Evolutionary conservation across 1,284 basidiomycete genomes (phyloP), one percentile per base, ranked within the genome.

Genomic region (Omphalotus olearius): DNA sequence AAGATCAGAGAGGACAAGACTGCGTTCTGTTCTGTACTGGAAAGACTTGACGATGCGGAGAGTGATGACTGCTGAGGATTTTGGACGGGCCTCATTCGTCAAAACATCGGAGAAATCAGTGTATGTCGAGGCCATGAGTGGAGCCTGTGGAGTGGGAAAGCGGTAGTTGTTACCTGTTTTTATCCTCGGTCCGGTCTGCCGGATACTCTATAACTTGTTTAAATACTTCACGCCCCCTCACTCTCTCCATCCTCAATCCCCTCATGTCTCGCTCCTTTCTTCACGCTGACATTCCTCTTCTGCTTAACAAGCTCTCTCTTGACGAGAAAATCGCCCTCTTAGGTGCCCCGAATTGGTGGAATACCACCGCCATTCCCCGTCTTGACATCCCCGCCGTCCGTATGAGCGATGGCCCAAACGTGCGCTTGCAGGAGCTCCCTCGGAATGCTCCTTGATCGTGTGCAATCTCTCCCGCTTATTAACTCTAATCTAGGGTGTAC

Each of bases 11-110:
- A 98, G 75, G 33, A 99, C 86, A 56, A 98, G 79, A 62, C 83
- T 88, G 64, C 90, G 91, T 70, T 93, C 88, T 35, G 93, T 95
- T 48, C 96, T 83, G 66, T 83, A 98, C 63, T 88, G 86, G 66
- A 99, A 97, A 38, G 88, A 93, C 67, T 99, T 99, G 74, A 99
- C 93, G 58, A 98, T 80, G 30, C 96, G 85, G 40, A 98, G 67
- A n/a, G 93, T 96, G 54, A 96, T 73, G 6, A 89, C 90, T 16
- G 90, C 88, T 51, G 82, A 76, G 4, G 86, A 86, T 57, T 75
- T 77, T 2, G 92, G 88, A 2, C 77, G 72, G 17, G 81, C 72
- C 39, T 77, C 71, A 69, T 88, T 93, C 45, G 85, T 86, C 42
- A 83, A 74, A 17, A 73, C 67, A 57, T 81, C 80, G 47, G 78